Evolutionary conservation across 371 early-diverging fungal genomes (phyloP).

Genomic region (Rhizopus stolonifer): DNA sequence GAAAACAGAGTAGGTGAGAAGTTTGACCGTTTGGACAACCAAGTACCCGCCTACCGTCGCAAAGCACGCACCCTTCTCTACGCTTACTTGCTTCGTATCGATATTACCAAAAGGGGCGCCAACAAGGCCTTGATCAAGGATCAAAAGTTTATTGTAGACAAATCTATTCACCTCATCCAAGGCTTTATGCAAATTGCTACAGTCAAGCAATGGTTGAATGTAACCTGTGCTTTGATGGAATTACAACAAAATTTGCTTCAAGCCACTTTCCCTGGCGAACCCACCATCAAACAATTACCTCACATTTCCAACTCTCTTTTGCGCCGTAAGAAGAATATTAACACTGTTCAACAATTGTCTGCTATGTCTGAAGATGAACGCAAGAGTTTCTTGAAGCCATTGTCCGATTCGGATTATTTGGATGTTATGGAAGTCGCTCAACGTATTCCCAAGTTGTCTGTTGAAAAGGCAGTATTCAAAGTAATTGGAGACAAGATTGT

Average conservation of each 20-base stretch:
- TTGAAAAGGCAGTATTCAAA: slow-evolving; percentile 76
- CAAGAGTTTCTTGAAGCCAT: slow-evolving; percentile 55
- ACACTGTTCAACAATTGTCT: slow-evolving; percentile 63
- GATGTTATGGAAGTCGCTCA: slow-evolving; percentile 73
- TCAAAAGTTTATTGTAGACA: slow-evolving; percentile 72
- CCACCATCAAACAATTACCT: slow-evolving; percentile 86
- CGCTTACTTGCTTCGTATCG: slow-evolving; percentile 83
- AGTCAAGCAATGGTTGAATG: slow-evolving; percentile 78
- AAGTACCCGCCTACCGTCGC: slow-evolving; percentile 48
- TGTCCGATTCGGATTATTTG: slow-evolving; percentile 60
- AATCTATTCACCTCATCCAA: slow-evolving; percentile 69
- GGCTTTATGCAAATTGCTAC: slow-evolving; percentile 89
- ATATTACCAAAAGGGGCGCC: slow-evolving; percentile 36
- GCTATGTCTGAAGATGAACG: slow-evolving; percentile 66
- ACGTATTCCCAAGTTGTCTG: slow-evolving; percentile 71
- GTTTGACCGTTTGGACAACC: slow-evolving; percentile 38
- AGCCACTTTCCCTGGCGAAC: slow-evolving; percentile 69
- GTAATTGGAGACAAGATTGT: slow-evolving; percentile 79
- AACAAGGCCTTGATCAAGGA: slow-evolving; percentile 38
- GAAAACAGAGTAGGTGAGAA: slow-evolving; percentile 62
- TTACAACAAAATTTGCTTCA: slow-evolving; percentile 82
- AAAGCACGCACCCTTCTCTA: slow-evolving; percentile 81
- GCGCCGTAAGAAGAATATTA: slow-evolving; percentile 36
- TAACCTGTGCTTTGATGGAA: slow-evolving; percentile 65
- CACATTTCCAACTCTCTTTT: slow-evolving; percentile 53